phyloP scores from a whole-genome alignment of 495 filamentous ascomycete genomes.

The Penicillium fimorum region DNA sequence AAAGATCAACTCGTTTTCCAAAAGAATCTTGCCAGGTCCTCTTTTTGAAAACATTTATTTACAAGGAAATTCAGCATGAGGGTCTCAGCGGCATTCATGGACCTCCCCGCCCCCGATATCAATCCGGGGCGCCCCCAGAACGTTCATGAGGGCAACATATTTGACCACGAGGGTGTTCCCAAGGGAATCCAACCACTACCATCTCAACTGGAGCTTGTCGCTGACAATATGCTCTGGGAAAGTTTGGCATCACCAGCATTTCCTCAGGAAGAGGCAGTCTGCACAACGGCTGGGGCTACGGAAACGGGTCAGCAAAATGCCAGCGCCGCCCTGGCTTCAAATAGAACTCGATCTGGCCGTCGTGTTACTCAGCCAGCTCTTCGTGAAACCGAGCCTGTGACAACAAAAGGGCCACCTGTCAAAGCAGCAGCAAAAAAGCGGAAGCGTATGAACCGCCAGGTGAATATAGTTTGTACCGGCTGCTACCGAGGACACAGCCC shows the following conservation, averaged over 20 bases:
- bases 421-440: constrained; percentile 33
- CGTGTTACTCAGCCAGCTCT: not conserved
- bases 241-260: not conserved
- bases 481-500: constrained; percentile 79
- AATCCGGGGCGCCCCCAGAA: not conserved
- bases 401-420: not conserved
- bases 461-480: constrained; percentile 62
- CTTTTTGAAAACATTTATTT: not conserved
- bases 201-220: not conserved
- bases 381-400: not conserved
- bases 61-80: not conserved
- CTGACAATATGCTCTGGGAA: not conserved
- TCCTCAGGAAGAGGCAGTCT: not conserved
- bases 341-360: constrained; percentile 10
- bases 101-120: not conserved
- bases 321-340: not conserved
- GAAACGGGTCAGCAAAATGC: not conserved
- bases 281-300: not conserved
- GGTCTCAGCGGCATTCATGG: constrained; percentile 1
- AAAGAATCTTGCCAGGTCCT: not conserved
- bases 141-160: constrained; percentile 2
- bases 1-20: not conserved
- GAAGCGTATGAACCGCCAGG: constrained; percentile 43
- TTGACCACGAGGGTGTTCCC: not conserved
- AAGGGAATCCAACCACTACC: not conserved